phyloP scores from a whole-genome alignment of 306 rosid species.

The Prunus armeniaca region DNA sequence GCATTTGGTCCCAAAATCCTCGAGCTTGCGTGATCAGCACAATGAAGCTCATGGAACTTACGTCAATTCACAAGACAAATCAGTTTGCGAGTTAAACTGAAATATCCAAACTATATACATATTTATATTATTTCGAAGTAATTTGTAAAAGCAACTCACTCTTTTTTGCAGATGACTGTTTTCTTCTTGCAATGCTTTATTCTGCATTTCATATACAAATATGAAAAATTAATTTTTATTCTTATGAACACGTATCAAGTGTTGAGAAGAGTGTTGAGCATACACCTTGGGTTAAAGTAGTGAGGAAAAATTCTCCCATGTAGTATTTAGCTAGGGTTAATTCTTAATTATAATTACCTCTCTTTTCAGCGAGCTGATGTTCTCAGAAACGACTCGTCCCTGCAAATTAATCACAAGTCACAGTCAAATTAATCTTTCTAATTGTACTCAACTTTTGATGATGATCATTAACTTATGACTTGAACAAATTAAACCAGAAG shows the following conservation, averaged over 20 bases:
- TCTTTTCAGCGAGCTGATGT: conserved; percentile 30
- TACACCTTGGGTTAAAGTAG: rapidly evolving
- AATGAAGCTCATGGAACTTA: no score
- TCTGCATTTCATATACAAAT: conserved; percentile 8
- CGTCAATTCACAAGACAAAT: no score
- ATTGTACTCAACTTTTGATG: not conserved
- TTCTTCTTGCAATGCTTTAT: conserved; percentile 36
- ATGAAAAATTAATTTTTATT: no score
- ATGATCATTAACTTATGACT: not conserved
- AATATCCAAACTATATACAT: not conserved
- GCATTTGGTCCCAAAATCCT: no score
- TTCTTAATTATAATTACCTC: conserved; percentile 22
- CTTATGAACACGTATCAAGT: no score
- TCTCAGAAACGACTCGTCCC: conserved; percentile 37
- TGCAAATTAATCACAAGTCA: conserved; percentile 10
- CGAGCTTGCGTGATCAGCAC: no score
- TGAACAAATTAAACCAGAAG: not conserved
- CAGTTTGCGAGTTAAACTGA: no score
- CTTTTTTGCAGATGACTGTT: conserved; percentile 35
- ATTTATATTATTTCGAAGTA: no score
- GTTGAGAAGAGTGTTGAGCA: no score
- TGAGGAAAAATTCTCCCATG: no score
- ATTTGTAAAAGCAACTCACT: conserved; percentile 21
- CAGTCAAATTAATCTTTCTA: no score
- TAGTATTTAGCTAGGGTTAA: no score